Conservation (phyloP, 305 asterid species). For the Fraxinus ornus region DNA sequence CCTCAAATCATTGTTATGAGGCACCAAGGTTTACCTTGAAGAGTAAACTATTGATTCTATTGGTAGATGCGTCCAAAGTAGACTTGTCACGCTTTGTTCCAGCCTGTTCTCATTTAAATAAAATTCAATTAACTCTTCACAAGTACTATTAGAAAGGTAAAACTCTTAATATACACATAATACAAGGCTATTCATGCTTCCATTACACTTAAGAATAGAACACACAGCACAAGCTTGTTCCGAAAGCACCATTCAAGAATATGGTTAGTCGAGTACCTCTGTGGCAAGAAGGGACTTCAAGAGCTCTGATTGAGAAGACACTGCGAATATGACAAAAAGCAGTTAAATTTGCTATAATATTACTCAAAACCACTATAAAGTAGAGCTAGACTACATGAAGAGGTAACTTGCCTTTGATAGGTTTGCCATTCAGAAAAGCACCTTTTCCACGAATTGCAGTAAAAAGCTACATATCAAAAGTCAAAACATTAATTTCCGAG, state of each 20-base stretch:
- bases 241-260: neutral
- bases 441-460: slow-evolving; percentile 46
- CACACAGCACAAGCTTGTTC: neutral
- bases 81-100: slow-evolving; percentile 43
- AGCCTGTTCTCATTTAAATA: slow-evolving; percentile 25
- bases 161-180: neutral
- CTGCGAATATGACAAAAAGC: slow-evolving; percentile 24
- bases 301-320: slow-evolving; percentile 52
- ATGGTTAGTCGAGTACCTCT: slow-evolving; percentile 53
- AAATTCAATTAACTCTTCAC: neutral
- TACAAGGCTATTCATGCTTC: neutral
- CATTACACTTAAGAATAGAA: neutral
- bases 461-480: slow-evolving; percentile 52
- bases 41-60: slow-evolving; percentile 47
- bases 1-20: neutral
- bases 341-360: neutral
- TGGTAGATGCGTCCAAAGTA: slow-evolving; percentile 36
- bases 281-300: slow-evolving; percentile 56
- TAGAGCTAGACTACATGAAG: neutral
- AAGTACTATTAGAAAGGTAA: neutral
- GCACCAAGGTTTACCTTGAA: slow-evolving; percentile 54
- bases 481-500: slow-evolving; percentile 24
- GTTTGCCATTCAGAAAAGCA: slow-evolving; percentile 46
- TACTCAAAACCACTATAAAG: neutral
- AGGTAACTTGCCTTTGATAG: slow-evolving; percentile 40